Percentiles rank a stretch among this genome's conserved stretches.
These are phyloP conservation scores for Ascomycota sp. DNA, from an alignment of 2,329 filamentous ascomycete genomes.

Conservation along the genomic window DNA sequence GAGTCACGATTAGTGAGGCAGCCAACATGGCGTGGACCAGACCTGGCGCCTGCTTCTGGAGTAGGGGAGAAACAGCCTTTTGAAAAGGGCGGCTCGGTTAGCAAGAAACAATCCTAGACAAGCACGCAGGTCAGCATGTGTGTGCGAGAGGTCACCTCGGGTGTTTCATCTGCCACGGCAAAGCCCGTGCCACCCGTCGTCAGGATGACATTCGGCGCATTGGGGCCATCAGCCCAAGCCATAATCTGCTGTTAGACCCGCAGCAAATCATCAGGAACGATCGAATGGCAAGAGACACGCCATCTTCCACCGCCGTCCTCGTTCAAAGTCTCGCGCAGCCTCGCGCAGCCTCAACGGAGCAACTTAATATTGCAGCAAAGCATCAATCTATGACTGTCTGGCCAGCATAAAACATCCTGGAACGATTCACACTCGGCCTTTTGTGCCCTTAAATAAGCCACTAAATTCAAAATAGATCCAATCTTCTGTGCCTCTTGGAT, in stretches of 20 bases:
- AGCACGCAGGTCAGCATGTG: neutral
- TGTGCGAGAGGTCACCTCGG: constrained; percentile 44
- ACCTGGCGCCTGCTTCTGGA: constrained; percentile 74
- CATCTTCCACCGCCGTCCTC: constrained; percentile 49
- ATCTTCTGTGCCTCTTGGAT: too few relatives aligned
- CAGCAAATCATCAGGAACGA: constrained; percentile 57
- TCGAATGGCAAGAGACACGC: constrained; percentile 46
- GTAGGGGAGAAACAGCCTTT: constrained; percentile 55
- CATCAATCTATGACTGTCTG: too few relatives aligned
- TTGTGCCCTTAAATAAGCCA: too few relatives aligned
- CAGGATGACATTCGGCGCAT: constrained; percentile 52
- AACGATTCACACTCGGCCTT: too few relatives aligned
- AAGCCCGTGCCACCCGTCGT: constrained; percentile 92
- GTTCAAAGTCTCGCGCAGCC: constrained; percentile 45
- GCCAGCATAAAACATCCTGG: too few relatives aligned
- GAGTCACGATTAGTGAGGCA: constrained; percentile 65
- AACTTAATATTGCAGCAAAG: too few relatives aligned
- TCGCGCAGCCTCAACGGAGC: too few relatives aligned
- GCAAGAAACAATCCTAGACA: neutral
- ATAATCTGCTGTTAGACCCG: constrained; percentile 58
- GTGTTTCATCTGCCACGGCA: constrained; percentile 64
- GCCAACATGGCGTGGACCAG: constrained; percentile 91
- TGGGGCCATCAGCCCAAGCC: constrained; percentile 49
- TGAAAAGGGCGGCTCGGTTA: neutral
- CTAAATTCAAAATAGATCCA: too few relatives aligned